Evolutionary conservation across 768 basidiomycete species (phyloP).

Genomic region (Phanerodontia chrysosporium): DNA sequence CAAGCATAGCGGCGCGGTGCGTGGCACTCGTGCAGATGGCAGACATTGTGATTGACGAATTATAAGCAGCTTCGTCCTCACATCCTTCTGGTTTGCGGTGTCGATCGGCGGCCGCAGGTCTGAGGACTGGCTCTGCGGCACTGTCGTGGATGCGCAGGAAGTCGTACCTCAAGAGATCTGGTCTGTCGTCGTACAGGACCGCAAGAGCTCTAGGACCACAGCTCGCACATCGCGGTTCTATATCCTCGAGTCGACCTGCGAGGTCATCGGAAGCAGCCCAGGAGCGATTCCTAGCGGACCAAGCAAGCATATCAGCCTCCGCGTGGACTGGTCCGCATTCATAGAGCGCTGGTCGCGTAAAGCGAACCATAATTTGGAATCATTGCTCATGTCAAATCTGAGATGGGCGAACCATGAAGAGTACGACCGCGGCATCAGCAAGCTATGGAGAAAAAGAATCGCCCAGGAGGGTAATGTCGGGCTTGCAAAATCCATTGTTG

Average conservation of each 20-base stretch:
- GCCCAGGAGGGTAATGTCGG: slow-evolving; percentile 39
- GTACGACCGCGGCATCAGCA: slow-evolving; percentile 64
- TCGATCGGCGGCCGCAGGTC: slow-evolving; percentile 45
- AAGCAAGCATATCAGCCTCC: slow-evolving; percentile 27
- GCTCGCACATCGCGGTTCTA: slow-evolving; percentile 32
- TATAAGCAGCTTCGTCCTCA: slow-evolving; percentile 53
- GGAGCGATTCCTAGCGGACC: too few relatives aligned
- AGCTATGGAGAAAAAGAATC: slow-evolving; percentile 52
- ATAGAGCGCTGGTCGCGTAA: slow-evolving; percentile 29
- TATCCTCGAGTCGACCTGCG: slow-evolving; percentile 69
- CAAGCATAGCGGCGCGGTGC: slow-evolving; percentile 53
- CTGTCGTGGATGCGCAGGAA: slow-evolving; percentile 46
- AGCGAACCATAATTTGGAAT: too few relatives aligned
- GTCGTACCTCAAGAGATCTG: slow-evolving; percentile 58
- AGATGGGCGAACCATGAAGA: slow-evolving; percentile 72
- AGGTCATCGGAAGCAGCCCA: slow-evolving; percentile 50
- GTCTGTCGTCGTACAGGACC: slow-evolving; percentile 37
- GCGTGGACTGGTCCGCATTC: slow-evolving; percentile 67
- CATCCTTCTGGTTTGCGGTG: slow-evolving; percentile 57
- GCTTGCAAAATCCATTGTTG: slow-evolving; percentile 41
- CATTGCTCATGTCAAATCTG: too few relatives aligned
- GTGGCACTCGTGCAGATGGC: slow-evolving; percentile 2
- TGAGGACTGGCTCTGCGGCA: slow-evolving; percentile 30
- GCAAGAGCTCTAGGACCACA: slow-evolving; percentile 6
- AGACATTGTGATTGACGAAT: not conserved